These are phyloP conservation scores for Tuber umbilicatum DNA, from an alignment of 495 filamentous ascomycete species.

Conservation along the genomic window DNA sequence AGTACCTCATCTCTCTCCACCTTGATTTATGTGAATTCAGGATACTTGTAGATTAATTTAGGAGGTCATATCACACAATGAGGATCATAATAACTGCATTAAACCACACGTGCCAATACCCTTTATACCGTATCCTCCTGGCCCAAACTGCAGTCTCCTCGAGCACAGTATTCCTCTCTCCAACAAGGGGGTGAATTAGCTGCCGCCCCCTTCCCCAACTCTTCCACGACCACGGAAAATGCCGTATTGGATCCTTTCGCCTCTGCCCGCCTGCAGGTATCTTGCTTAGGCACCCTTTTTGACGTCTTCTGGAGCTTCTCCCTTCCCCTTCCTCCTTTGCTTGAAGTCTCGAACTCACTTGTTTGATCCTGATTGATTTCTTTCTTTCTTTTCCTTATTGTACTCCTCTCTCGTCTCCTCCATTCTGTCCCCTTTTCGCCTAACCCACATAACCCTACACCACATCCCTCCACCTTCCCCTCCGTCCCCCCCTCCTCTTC, in stretches of 20 bases:
- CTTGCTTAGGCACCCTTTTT: slow-evolving; percentile 15
- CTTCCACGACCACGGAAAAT: slow-evolving; percentile 22
- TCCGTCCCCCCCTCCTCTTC: slow-evolving; percentile 10
- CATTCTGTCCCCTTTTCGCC: background rate
- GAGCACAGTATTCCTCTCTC: too few relatives aligned
- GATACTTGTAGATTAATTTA: background rate
- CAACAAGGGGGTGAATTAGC: background rate
- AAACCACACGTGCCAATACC: background rate
- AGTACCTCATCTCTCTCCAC: too few relatives aligned
- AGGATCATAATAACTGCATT: slow-evolving; percentile 2
- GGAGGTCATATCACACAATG: background rate
- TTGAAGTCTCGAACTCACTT: slow-evolving; percentile 4
- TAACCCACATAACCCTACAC: slow-evolving; percentile 3
- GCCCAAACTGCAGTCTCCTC: background rate
- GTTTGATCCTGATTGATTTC: slow-evolving; percentile 14
- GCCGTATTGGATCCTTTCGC: slow-evolving; percentile 22
- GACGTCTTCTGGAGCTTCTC: slow-evolving; percentile 21
- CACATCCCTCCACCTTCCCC: background rate
- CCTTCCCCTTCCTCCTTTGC: slow-evolving; percentile 1
- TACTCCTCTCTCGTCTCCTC: slow-evolving; percentile 14
- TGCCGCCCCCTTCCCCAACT: slow-evolving; percentile 19
- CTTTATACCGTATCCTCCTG: background rate
- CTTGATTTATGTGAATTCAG: background rate
- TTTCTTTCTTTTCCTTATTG: slow-evolving; percentile 13
- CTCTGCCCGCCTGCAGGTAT: slow-evolving; percentile 36